Evolutionary conservation across 345 rosid species (phyloP), one percentile per base, ranked within the genome.

Genomic region (Citrus australasica): DNA sequence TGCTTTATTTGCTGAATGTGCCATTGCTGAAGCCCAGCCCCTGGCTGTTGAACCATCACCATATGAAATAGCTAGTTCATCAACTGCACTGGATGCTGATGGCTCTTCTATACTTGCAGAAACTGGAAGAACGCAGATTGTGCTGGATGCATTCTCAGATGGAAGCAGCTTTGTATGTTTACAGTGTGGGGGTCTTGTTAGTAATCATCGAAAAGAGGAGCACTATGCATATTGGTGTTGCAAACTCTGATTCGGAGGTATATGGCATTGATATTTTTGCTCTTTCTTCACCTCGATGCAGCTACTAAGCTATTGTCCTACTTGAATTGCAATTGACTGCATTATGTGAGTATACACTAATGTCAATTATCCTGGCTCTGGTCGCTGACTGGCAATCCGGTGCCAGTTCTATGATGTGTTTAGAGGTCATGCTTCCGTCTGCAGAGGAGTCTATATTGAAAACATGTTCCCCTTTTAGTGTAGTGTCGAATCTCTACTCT

Each of bases 161-260:
- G 98, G 98, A 80, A 97, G 97, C 89, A 97, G 97, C 87, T 97
- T 92, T 83, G 88, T 92, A 42, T 94, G 98, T 81, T 80, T 97
- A 82, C 89, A 89, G 24, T 97, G 99, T 16, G 98, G 99, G 16
- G 98, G 99, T 71, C 92, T 97, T 53, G 99, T 97, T 68, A 92
- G 98, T 69, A 86, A 82, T 78, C 85, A 90, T 77, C 94, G 98
- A 30, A 92, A 83, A 87, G 99, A 97, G 32, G 94, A 94, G 87
- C 99, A 94, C 69, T 89, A 88, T 79, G 90, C 98, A 5, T 88
- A 86, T 87, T 92, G 98, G 99, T 96, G 97, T 76, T 83, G 88
- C 86, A 82, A 80, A 67, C 79, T 81, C 75, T 91, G 78, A 90
- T 58, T 67, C 55, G 19, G 75, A 40, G 66, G 22, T 76, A 76